A percentile compares a stretch with the other conserved stretches of the same genome.
phyloP scores from a whole-genome alignment of 441 rosid genomes.

The Codiaeum variegatum region DNA sequence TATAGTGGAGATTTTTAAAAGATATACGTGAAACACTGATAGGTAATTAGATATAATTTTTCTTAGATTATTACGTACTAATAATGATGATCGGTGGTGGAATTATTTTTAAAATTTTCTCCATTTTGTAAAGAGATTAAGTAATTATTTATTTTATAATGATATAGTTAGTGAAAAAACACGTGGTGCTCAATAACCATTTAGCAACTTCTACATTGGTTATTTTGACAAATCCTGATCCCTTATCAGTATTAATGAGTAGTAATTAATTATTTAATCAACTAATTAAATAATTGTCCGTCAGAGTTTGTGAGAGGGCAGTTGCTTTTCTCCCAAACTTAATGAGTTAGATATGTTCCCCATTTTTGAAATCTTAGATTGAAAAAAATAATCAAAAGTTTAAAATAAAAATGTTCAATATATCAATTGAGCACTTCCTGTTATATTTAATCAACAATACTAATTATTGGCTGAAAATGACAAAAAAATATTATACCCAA shows the following conservation, averaged over 20 bases:
- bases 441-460: not conserved
- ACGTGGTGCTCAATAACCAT: conserved; percentile 19
- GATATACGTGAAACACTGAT: too few species aligned
- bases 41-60: conserved; percentile 2
- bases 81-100: conserved; percentile 27
- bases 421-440: not conserved
- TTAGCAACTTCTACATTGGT: not conserved
- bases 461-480: too few species aligned
- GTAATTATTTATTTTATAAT: not conserved
- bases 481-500: not conserved
- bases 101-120: not conserved
- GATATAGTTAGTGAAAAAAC: conserved; percentile 25
- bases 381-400: not conserved
- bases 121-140: not conserved
- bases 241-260: too few species aligned
- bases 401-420: too few species aligned
- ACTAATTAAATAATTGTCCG: not conserved
- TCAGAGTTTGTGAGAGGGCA: conserved; percentile 4
- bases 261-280: too few species aligned
- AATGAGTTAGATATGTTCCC: conserved; percentile 10
- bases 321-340: not conserved
- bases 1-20: too few species aligned
- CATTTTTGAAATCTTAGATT: conserved; percentile 2
- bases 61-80: not conserved
- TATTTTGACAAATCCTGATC: not conserved